phyloP scores from a whole-genome alignment of 2,329 filamentous ascomycete species.

The Colletotrichum theobromicola region DNA sequence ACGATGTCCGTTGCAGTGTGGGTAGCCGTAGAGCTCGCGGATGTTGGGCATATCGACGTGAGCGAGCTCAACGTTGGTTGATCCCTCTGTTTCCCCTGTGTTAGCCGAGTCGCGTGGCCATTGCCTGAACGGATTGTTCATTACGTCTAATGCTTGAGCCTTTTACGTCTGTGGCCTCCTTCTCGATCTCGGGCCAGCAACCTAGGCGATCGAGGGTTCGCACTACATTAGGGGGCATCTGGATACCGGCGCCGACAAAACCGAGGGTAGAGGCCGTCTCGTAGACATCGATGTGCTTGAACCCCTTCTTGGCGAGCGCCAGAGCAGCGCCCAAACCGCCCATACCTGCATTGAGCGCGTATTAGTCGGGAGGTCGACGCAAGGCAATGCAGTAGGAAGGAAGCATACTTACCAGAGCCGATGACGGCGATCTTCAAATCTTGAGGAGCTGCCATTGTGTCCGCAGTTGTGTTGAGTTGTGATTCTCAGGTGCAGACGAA shows the following conservation, averaged over 20 bases:
- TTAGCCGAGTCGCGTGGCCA: not conserved
- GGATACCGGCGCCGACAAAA: constrained; percentile 85
- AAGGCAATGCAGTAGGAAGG: not conserved
- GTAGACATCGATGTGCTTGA: constrained; percentile 75
- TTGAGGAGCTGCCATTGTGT: constrained; percentile 33
- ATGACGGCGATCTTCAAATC: constrained; percentile 49
- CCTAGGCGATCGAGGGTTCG: constrained; percentile 76
- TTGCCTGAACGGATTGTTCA: not conserved
- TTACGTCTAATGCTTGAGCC: constrained; percentile 75
- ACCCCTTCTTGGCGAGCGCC: constrained; percentile 77
- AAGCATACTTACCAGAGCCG: constrained; percentile 48
- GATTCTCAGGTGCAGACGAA: not conserved
- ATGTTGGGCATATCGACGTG: constrained; percentile 75
- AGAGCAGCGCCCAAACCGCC: constrained; percentile 76
- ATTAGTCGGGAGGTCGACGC: not conserved
- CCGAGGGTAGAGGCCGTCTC: constrained; percentile 76
- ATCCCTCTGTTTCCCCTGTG: constrained; percentile 56
- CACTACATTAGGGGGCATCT: constrained; percentile 83
- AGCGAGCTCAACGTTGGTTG: constrained; percentile 71
- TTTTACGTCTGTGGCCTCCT: constrained; percentile 72
- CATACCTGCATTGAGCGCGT: constrained; percentile 63
- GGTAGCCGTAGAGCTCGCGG: constrained; percentile 70
- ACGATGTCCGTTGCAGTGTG: constrained; percentile 82
- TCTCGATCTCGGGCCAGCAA: constrained; percentile 73
- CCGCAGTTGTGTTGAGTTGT: not conserved